A percentile compares a stretch with the other conserved stretches of the same genome.
phyloP scores from a whole-genome alignment of 805 yeast species.

The Spencermartinsiella europaea region DNA sequence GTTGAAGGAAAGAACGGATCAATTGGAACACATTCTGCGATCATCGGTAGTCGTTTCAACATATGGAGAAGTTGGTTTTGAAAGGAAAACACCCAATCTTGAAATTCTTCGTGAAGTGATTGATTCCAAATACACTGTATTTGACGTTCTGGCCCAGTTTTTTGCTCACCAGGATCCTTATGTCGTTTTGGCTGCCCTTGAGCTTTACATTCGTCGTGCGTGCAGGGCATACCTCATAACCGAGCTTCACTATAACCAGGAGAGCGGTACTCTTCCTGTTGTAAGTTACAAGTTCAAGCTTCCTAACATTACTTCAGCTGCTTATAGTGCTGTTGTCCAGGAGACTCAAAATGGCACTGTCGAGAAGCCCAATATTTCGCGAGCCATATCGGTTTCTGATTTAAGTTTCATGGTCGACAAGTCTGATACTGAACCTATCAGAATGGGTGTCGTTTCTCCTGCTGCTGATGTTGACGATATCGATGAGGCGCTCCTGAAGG shows the following conservation, averaged over 20 bases:
- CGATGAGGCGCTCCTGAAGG: slow-evolving; percentile 74
- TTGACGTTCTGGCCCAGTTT: slow-evolving; percentile 92
- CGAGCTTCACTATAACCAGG: slow-evolving; percentile 57
- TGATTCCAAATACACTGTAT: slow-evolving; percentile 93
- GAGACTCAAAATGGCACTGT: slow-evolving; percentile 7
- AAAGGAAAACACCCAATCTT: slow-evolving; percentile 76
- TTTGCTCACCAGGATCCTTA: slow-evolving; percentile 76
- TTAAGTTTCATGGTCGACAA: slow-evolving; percentile 76
- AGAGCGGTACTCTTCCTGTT: slow-evolving; percentile 50
- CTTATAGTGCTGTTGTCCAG: slow-evolving; percentile 53
- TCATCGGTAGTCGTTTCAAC: slow-evolving; percentile 84
- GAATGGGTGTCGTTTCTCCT: slow-evolving; percentile 83
- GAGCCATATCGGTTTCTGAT: slow-evolving; percentile 92
- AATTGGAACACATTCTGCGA: slow-evolving; percentile 90
- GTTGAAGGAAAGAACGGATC: slow-evolving; percentile 92
- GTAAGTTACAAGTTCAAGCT: slow-evolving; percentile 86
- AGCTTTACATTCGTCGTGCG: slow-evolving; percentile 93
- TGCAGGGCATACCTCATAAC: slow-evolving; percentile 92
- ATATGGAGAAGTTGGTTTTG: slow-evolving; percentile 77
- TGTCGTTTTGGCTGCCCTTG: slow-evolving; percentile 94
- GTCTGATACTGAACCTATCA: slow-evolving; percentile 55
- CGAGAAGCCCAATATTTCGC: slow-evolving; percentile 28
- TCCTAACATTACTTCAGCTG: slow-evolving; percentile 66
- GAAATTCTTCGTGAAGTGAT: slow-evolving; percentile 83
- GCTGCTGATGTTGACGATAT: slow-evolving; percentile 81